A percentile compares a stretch with the other conserved stretches of the same genome.
Evolutionary conservation across 352 stramenopile genomes (phyloP).

Genomic region (Pythium biforme): DNA sequence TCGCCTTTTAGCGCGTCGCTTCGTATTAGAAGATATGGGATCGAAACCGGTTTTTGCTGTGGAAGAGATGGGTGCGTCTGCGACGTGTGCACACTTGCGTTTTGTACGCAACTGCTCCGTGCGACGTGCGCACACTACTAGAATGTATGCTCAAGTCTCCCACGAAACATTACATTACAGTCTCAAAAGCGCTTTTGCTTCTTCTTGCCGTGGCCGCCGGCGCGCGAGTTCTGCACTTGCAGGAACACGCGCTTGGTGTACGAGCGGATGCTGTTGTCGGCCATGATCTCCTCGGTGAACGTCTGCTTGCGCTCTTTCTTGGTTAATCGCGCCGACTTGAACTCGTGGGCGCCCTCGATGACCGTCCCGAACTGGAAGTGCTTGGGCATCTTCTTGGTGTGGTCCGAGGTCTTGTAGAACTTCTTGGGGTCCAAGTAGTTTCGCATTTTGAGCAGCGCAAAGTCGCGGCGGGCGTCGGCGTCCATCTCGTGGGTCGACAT

Average conservation of each 20-base stretch:
- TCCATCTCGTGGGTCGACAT: slow-evolving; percentile 91
- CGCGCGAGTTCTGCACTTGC: slow-evolving; percentile 64
- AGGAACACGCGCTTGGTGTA: slow-evolving; percentile 88
- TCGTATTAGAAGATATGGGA: slow-evolving; percentile 10
- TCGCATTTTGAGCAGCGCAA: slow-evolving; percentile 92
- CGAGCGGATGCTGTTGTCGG: slow-evolving; percentile 69
- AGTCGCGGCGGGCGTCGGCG: slow-evolving; percentile 84
- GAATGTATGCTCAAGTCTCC: slow-evolving; percentile 2
- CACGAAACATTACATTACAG: slow-evolving; percentile 17
- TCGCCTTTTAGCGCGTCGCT: slow-evolving; percentile 15
- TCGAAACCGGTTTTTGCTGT: neutral
- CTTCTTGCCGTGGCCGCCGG: slow-evolving; percentile 45
- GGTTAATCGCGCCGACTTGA: slow-evolving; percentile 86
- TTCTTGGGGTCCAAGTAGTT: slow-evolving; percentile 96
- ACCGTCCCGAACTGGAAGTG: slow-evolving; percentile 92
- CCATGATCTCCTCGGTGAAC: slow-evolving; percentile 95
- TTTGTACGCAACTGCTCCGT: slow-evolving; percentile 1
- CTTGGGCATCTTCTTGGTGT: slow-evolving; percentile 77
- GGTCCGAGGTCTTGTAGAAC: slow-evolving; percentile 95
- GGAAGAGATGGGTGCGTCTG: slow-evolving; percentile 6
- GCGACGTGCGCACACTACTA: slow-evolving; percentile 15
- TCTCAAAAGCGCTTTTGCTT: slow-evolving; percentile 35
- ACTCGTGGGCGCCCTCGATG: slow-evolving; percentile 91
- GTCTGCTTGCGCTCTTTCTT: slow-evolving; percentile 92
- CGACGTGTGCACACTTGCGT: slow-evolving; percentile 16